Base-by-base conservation (phyloP, 306 rosid species). In the Dalbergia cultrata region DNA sequence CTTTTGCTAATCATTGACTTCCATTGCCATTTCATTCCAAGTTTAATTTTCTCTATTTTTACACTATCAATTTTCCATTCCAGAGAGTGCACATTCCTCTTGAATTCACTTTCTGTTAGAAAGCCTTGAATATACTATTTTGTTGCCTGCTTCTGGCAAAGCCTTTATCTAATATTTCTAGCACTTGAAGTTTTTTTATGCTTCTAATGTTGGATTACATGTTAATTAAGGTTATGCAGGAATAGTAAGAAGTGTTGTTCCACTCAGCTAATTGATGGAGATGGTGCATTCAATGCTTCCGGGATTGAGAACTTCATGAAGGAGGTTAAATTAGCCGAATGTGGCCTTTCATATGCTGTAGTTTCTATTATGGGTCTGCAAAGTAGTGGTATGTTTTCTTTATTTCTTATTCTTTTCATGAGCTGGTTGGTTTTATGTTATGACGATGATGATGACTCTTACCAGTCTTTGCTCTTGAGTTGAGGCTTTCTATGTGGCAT, bases 331-430 rank as follows among this genome's bases (percentile, higher is more conserved):
- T 78, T 92, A 85, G 72, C 76, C 1, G 98, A 90, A 75, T 94
- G 95, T 44, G 98, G 98, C 16, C 98, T 94, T 82, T 94, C 97
- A 9, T 94, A 94, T 41, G 97, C 98, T 0, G 78, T 94, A 54
- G 98, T 90, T 83, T 90, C 98, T 52, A 92, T 94, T 16, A 92
- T 94, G 98, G 98, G 98, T 12, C 98, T 97, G 47, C 98, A 94
- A 84, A 94, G 98, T 77, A 94, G 98, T 59, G 98, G 98, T 94
- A 87, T 57, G 90, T 76, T 69, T 86, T 67, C 72, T 78, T 13
- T 73, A 37, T 16, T 66, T 57, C 61, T 79, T 44, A 60, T 80
- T 71, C 67, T 69, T 37, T 74, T 34, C 47, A 39, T 9, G 47
- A 72, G 44, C 21, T 76, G 16, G 18, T 74, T 56, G 7, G 14